Base-by-base conservation (phyloP, 108 stramenopile species). In the Pseudonitzschia delicatissima region DNA sequence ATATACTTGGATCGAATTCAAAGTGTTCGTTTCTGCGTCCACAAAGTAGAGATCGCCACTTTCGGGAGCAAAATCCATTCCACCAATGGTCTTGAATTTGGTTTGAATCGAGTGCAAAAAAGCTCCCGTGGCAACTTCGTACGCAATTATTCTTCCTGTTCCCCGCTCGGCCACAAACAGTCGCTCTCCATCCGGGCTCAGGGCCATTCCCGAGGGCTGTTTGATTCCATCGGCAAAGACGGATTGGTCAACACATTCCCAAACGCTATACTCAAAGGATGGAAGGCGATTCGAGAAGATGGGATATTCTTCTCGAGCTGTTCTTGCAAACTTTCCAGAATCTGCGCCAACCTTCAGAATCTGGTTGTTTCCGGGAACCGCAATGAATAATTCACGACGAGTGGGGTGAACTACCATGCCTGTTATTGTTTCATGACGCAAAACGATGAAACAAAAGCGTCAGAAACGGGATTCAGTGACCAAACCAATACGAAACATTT, bases 271-370 rank as follows among this genome's bases (percentile, higher is more conserved):
- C 37, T 82, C 81, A 67, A 82, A 82, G 3, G 57, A 61, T 20
- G 81, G 81, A 9, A 82, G 44, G 2, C 61, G 42, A 48, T 67
- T 77, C 5, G 49, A 53, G 37, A 71, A 82, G 23, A 82, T 77
- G 4, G 81, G 81, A 55, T 71, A 82, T 62, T 82, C 81, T 33
- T 67, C 72, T 13, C 81, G 51, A 25, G 77, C 81, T 32, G 81
- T 82, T 40, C 81, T 40, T 13, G 81, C 74, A 47, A 74, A 77
- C 15, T 27, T 17, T 27, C 81, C 81, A 26, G 65, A 67, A 33
- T 78, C 73, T 7, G 74, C 63, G 31, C 71, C 39, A 6, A 82
- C 74, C 20, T 64, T 73, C 3, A 62, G 18, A 23, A 82, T 62
- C 21, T 50, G 52, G 3, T 69, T 69, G 13, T 35, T 63, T 21